Conservation (phyloP, 225 moss, liverwort and hornwort genomes). For the Neckera pumila region DNA sequence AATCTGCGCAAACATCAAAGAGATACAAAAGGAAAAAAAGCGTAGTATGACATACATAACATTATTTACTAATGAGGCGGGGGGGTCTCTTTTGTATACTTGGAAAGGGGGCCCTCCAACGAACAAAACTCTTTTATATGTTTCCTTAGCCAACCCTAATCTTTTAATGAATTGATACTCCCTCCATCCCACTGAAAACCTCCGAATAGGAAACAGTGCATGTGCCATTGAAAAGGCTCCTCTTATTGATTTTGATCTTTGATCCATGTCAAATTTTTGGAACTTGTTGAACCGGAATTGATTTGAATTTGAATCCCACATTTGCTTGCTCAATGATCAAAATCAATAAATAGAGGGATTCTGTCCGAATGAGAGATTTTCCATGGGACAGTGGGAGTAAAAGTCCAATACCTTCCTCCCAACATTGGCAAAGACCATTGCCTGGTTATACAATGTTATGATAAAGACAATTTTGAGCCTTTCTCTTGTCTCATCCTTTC, state of each 20-base stretch:
- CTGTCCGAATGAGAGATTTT: too few species aligned
- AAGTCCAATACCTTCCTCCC: too few species aligned
- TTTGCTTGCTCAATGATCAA: too few species aligned
- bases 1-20: background rate
- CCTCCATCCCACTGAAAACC: too few species aligned
- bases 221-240: background rate
- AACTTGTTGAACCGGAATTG: background rate
- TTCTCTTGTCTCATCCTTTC: background rate
- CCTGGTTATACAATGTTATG: background rate
- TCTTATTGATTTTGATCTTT: background rate
- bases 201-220: accelerated
- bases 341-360: too few species aligned
- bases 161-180: background rate
- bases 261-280: background rate
- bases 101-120: accelerated
- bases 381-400: too few species aligned
- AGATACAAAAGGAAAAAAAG: too few species aligned
- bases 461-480: background rate
- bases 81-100: background rate
- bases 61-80: background rate
- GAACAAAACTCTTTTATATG: background rate
- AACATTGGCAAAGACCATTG: too few species aligned
- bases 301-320: too few species aligned
- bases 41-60: background rate
- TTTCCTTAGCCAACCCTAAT: accelerated